Evolutionary conservation across 2,329 filamentous ascomycete species (phyloP).

Genomic region (Orbilia ellipsospora): DNA sequence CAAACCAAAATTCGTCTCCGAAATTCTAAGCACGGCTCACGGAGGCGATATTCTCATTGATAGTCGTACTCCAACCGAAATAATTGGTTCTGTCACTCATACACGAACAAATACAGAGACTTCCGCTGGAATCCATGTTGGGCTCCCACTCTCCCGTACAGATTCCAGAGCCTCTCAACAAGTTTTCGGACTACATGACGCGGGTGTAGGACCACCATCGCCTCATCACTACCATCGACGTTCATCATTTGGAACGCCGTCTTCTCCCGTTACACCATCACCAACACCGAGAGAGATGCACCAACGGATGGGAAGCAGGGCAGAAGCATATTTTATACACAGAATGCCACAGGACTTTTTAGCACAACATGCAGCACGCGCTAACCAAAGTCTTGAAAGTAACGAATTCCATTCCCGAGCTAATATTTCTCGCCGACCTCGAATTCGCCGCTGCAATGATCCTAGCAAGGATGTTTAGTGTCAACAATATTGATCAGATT

Average conservation of each 20-base stretch:
- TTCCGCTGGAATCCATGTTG: too few relatives aligned
- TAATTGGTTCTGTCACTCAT: background rate
- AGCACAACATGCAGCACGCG: slow-evolving; percentile 14
- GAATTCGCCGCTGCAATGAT: slow-evolving; percentile 3
- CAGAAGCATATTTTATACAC: slow-evolving; percentile 8
- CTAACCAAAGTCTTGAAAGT: slow-evolving; percentile 13
- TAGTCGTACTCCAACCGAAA: background rate
- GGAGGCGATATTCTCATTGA: too few relatives aligned
- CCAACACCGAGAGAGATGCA: background rate
- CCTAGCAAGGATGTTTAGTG: too few relatives aligned
- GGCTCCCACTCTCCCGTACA: too few relatives aligned
- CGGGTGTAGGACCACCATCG: background rate
- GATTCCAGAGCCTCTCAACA: too few relatives aligned
- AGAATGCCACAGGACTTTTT: slow-evolving; percentile 24
- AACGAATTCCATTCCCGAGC: background rate
- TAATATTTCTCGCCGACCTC: slow-evolving; percentile 3
- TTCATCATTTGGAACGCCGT: slow-evolving; percentile 3
- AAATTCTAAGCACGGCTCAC: background rate
- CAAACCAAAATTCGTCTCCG: background rate
- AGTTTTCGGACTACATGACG: background rate
- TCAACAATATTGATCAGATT: too few relatives aligned
- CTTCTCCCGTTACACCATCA: background rate
- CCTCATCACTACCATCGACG: background rate
- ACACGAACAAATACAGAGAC: too few relatives aligned
- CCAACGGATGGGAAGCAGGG: background rate